These are phyloP conservation scores for Exophiala sp. DNA, from an alignment of 2,329 filamentous ascomycete genomes.

Conservation along the genomic window DNA sequence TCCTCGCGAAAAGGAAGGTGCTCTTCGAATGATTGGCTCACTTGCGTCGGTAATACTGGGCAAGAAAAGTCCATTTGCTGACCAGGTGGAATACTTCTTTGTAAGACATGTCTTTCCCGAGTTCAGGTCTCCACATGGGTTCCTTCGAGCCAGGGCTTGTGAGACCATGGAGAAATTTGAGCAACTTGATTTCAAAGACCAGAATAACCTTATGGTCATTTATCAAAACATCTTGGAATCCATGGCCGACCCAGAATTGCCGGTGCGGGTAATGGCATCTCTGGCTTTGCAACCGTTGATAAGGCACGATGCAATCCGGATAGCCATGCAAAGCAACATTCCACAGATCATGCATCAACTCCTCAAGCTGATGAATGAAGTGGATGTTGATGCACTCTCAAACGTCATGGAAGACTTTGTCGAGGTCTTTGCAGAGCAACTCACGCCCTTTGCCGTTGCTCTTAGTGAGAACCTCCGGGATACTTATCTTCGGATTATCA, in stretches of 20 bases:
- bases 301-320: conserved; percentile 87
- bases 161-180: conserved; percentile 98
- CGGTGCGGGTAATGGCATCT: conserved; percentile 89
- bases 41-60: conserved; percentile 89
- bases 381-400: conserved; percentile 92
- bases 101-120: conserved; percentile 98
- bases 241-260: conserved; percentile 90
- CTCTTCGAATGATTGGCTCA: conserved; percentile 93
- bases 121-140: conserved; percentile 88
- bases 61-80: conserved; percentile 97
- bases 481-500: conserved; percentile 90
- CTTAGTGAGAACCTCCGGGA: conserved; percentile 93
- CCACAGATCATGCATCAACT: conserved; percentile 99
- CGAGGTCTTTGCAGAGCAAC: conserved; percentile 93
- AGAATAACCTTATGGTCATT: conserved; percentile 90
- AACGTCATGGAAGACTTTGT: conserved; percentile 99
- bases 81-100: conserved; percentile 97
- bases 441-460: conserved; percentile 95
- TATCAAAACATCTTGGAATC: conserved; percentile 96
- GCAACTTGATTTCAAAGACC: conserved; percentile 93
- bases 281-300: conserved; percentile 93
- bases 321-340: conserved; percentile 95
- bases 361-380: conserved; percentile 93
- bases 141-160: conserved; percentile 88
- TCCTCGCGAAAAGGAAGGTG: conserved; percentile 92